Base-by-base conservation (phyloP, 1,284 basidiomycete species). In the Ceratobasidium sp. region DNA sequence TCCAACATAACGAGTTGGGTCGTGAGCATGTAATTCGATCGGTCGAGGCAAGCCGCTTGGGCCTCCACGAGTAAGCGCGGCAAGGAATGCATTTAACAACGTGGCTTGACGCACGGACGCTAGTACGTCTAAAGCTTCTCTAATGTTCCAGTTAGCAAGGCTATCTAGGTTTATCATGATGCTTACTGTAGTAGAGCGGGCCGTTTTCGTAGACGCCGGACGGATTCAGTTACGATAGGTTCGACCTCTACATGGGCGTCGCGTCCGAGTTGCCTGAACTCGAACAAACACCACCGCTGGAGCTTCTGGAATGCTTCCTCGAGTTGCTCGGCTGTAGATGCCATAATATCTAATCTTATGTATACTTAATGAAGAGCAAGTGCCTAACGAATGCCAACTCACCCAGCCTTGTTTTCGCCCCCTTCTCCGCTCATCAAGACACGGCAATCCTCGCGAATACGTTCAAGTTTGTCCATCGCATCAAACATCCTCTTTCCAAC, bases 21-120 rank as follows among this genome's bases (percentile, higher is more conserved):
- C 97, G 81, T 99, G 97, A 0, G 97, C 97, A 82, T 99, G 96
- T 2, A 99, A 87, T 84, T 99, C 97, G 79, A 99, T 99, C 0
- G 97, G 97, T 2, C 96, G 90, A 0, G 96, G 95, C 1, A 96
- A 86, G 33, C 95, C 94, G 45, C 92, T 91, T 0, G 94, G 94
- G 0, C 95, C 95, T 15, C 97, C 97, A 11, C 94, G 89, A 0
- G 96, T 98, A 20, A 99, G 87, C 0, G 97, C 96, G 11, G 92
- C 89, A 67, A 96, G 88, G 85, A 99, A 99, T 1, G 91, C 86
- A 35, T 89, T 88, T 3, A 96, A 89, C 0, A 98, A 87, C 0
- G 94, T 91, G 0, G 90, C 86, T 81, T 95, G 93, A 17, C 97
- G 92, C 0, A 94, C 94, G 79, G 94, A 89, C 0, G 94, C 92